A percentile compares a stretch with the other conserved stretches of the same genome.
Evolutionary conservation across 2,329 filamentous ascomycete species (phyloP).

Genomic region (Pseudocercospora eumusae): DNA sequence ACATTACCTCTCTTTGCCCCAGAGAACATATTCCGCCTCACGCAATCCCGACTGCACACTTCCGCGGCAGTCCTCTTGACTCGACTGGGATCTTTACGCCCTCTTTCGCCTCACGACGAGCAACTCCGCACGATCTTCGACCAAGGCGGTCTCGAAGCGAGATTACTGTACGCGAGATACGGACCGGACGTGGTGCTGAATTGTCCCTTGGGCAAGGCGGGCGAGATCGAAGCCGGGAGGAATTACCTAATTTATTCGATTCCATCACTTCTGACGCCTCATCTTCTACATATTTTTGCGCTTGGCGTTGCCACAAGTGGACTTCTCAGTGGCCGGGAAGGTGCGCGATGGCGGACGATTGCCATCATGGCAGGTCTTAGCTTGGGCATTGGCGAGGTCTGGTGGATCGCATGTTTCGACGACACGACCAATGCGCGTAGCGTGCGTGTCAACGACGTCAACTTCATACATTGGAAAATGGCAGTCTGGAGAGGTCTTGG

Average conservation of each 20-base stretch:
- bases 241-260: slow-evolving; percentile 79
- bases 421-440: slow-evolving; percentile 65
- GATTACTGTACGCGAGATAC: slow-evolving; percentile 79
- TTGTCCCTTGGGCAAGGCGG: slow-evolving; percentile 72
- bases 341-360: slow-evolving; percentile 66
- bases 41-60: slow-evolving; percentile 79
- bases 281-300: slow-evolving; percentile 73
- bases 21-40: slow-evolving; percentile 78
- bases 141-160: slow-evolving; percentile 62
- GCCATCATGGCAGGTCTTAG: slow-evolving; percentile 65
- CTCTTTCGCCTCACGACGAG: slow-evolving; percentile 63
- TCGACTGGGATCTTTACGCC: slow-evolving; percentile 64
- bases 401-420: slow-evolving; percentile 65
- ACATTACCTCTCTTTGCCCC: slow-evolving; percentile 69
- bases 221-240: slow-evolving; percentile 50
- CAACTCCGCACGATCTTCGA: slow-evolving; percentile 68
- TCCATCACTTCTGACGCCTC: slow-evolving; percentile 71
- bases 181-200: slow-evolving; percentile 72
- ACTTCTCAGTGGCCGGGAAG: slow-evolving; percentile 63
- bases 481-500: slow-evolving; percentile 63
- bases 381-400: slow-evolving; percentile 66
- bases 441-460: slow-evolving; percentile 60
- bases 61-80: slow-evolving; percentile 82
- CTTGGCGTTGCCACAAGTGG: slow-evolving; percentile 74
- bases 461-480: slow-evolving; percentile 71